phyloP scores from a whole-genome alignment of 371 early-diverging fungal genomes.

The Mortierella sp. region DNA sequence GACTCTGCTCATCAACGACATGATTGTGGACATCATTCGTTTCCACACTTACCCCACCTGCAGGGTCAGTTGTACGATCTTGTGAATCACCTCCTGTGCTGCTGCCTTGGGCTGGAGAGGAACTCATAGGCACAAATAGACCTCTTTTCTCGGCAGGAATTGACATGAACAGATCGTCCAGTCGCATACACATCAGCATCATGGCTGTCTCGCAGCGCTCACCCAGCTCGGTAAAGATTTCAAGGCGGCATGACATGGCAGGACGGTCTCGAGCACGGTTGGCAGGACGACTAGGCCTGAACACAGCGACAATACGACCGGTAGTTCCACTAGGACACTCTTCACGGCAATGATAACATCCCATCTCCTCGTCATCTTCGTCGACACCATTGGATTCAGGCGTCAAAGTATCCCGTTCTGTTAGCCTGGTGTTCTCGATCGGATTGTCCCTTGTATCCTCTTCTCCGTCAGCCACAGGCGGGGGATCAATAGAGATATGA shows the following conservation, averaged over 20 bases:
- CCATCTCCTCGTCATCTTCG: constrained; percentile 15
- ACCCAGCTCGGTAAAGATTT: constrained; percentile 39
- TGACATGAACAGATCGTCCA: constrained; percentile 44
- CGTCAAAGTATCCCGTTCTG: constrained; percentile 2
- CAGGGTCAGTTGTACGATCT: not conserved
- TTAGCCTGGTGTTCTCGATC: not conserved
- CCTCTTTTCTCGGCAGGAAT: constrained; percentile 36
- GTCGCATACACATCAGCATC: constrained; percentile 46
- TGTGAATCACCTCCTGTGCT: not conserved
- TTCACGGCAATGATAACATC: constrained; percentile 42
- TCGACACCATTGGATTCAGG: not conserved
- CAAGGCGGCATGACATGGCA: constrained; percentile 23
- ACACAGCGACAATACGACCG: constrained; percentile 39
- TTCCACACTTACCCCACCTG: not conserved
- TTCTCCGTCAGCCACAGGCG: not conserved
- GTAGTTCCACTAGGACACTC: constrained; percentile 19
- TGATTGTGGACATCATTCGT: not conserved
- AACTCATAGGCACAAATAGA: constrained; percentile 8
- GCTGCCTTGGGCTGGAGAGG: not conserved
- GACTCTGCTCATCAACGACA: not conserved
- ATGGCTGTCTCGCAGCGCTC: constrained; percentile 47
- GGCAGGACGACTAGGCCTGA: constrained; percentile 31
- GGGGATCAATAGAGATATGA: not conserved
- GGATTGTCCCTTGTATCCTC: not conserved
- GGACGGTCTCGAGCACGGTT: constrained; percentile 42